Percentiles rank a stretch among this genome's conserved stretches.
phyloP scores from a whole-genome alignment of 257 asterid genomes.

The Cinchona pubescens region DNA sequence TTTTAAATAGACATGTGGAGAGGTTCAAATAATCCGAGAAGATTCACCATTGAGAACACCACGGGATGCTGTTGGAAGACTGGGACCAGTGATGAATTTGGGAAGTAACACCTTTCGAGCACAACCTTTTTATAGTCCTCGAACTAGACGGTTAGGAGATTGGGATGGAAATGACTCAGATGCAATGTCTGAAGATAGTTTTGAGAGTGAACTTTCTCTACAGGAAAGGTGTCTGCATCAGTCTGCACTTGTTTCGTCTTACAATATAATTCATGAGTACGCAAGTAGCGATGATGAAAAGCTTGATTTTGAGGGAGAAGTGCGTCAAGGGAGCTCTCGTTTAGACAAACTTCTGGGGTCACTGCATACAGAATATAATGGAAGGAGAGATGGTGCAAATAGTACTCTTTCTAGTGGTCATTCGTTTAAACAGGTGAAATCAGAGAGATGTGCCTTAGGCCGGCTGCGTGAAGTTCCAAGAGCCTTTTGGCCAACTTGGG shows the following conservation, averaged over 20 bases:
- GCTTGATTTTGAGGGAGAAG: conserved; percentile 31
- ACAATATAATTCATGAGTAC: conserved; percentile 47
- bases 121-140: conserved; percentile 28
- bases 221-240: conserved; percentile 75
- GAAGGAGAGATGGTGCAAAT: conserved; percentile 38
- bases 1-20: conserved; percentile 69
- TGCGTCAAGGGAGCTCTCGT: conserved; percentile 34
- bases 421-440: conserved; percentile 31
- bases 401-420: conserved; percentile 29
- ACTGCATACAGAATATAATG: conserved; percentile 25
- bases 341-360: conserved; percentile 39
- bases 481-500: conserved; percentile 97
- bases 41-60: conserved; percentile 86
- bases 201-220: conserved; percentile 75
- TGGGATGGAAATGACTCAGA: conserved; percentile 73
- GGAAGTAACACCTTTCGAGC: conserved; percentile 21
- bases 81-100: conserved; percentile 52
- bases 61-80: conserved; percentile 74
- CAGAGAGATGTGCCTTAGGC: conserved; percentile 40
- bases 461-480: conserved; percentile 62
- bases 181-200: conserved; percentile 79
- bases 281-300: conserved; percentile 78
- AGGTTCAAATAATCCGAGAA: conserved; percentile 77
- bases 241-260: conserved; percentile 54
- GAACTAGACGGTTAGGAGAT: conserved; percentile 27